Evolutionary conservation across 2,329 filamentous ascomycete species (phyloP).

Genomic region (Penicillium griseofulvum): DNA sequence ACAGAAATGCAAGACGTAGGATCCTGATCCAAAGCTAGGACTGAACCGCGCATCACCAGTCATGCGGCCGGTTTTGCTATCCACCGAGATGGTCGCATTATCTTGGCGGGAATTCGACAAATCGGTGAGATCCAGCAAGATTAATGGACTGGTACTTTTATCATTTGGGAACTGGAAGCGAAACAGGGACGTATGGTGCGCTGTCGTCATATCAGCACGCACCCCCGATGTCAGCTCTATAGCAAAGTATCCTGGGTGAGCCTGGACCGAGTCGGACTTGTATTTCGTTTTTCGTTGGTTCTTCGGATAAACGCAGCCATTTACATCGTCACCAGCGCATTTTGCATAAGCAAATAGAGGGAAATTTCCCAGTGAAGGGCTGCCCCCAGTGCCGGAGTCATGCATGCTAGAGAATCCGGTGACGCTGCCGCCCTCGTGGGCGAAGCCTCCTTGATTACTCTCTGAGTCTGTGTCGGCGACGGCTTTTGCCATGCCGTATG

Average conservation of each 20-base stretch:
- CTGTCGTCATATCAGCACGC: slow-evolving; percentile 63
- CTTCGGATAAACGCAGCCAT: slow-evolving; percentile 62
- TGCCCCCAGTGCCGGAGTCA: slow-evolving; percentile 50
- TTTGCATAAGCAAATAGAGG: slow-evolving; percentile 65
- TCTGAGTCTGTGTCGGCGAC: slow-evolving; percentile 53
- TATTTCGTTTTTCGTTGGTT: slow-evolving; percentile 50
- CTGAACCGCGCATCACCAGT: slow-evolving; percentile 60
- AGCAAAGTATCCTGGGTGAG: slow-evolving; percentile 64
- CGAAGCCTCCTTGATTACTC: slow-evolving; percentile 56
- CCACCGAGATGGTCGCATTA: slow-evolving; percentile 59
- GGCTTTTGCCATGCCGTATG: slow-evolving; percentile 58
- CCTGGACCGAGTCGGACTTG: slow-evolving; percentile 52
- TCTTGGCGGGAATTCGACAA: slow-evolving; percentile 59
- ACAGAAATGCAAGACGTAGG: slow-evolving; percentile 62
- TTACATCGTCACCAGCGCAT: slow-evolving; percentile 60
- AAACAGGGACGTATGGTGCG: slow-evolving; percentile 63
- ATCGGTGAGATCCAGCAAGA: slow-evolving; percentile 64
- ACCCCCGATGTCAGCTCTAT: slow-evolving; percentile 59
- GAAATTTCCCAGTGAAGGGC: slow-evolving; percentile 69
- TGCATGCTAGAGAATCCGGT: slow-evolving; percentile 54
- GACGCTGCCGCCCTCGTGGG: slow-evolving; percentile 51
- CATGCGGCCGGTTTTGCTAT: slow-evolving; percentile 58
- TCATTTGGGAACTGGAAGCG: slow-evolving; percentile 59
- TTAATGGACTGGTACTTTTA: slow-evolving; percentile 57
- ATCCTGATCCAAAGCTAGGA: slow-evolving; percentile 64